Percentiles rank a stretch among this genome's conserved stretches.
Conservation (phyloP, 163 green algal species). For the Scenedesmus sp. region DNA sequence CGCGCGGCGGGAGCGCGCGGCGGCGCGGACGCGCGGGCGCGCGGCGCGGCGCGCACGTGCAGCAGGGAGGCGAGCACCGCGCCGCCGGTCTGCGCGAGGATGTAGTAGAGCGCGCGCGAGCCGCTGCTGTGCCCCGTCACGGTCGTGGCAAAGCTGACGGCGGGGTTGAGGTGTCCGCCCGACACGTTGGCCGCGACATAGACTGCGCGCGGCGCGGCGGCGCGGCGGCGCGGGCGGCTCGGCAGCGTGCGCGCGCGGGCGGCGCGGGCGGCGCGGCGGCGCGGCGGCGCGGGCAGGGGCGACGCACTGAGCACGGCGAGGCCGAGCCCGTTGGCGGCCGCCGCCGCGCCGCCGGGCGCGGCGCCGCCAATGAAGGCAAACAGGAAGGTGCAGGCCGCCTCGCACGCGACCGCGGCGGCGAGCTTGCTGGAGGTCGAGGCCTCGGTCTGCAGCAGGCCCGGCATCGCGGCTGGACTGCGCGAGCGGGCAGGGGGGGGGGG, state of each 20-base stretch:
- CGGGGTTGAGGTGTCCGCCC: slow-evolving; percentile 82
- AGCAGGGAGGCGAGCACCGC: background rate
- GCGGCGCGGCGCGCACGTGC: slow-evolving; percentile 25
- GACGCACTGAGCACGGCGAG: slow-evolving; percentile 39
- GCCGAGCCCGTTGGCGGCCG: slow-evolving; percentile 30
- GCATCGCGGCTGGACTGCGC: slow-evolving; percentile 27
- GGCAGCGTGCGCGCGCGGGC: too few relatives aligned
- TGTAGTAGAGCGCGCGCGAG: slow-evolving; percentile 62
- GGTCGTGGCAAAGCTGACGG: slow-evolving; percentile 45
- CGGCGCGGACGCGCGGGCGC: background rate
- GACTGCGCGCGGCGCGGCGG: slow-evolving; percentile 58
- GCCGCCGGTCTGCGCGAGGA: slow-evolving; percentile 9
- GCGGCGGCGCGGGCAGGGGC: too few relatives aligned
- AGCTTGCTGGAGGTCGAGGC: background rate
- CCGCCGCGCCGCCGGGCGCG: slow-evolving; percentile 6
- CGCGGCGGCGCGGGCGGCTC: too few relatives aligned
- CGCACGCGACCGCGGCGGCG: slow-evolving; percentile 16
- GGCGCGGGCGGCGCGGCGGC: too few relatives aligned
- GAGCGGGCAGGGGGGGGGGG: too few relatives aligned
- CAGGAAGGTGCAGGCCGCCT: slow-evolving; percentile 28
- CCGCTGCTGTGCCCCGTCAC: slow-evolving; percentile 44
- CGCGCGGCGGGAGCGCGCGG: background rate
- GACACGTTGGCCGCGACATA: slow-evolving; percentile 77
- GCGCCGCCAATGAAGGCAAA: slow-evolving; percentile 39
- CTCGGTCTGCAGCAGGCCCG: slow-evolving; percentile 29